These are phyloP conservation scores for Exophiala lecanii-corni DNA, from an alignment of 2,329 filamentous ascomycete species.

Conservation along the genomic window DNA sequence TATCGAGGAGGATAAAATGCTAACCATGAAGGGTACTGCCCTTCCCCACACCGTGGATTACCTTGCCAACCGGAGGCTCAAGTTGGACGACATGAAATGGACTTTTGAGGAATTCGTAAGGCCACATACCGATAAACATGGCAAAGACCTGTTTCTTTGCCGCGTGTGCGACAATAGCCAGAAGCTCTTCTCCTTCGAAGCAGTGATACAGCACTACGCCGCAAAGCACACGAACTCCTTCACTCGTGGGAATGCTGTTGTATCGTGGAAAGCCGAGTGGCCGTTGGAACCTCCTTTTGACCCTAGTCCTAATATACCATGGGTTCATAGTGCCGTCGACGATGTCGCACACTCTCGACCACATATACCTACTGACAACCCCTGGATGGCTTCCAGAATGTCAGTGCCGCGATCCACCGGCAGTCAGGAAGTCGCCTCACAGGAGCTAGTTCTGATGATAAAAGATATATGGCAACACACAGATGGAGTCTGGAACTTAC, in stretches of 20 bases:
- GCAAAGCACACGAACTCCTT: conserved; percentile 72
- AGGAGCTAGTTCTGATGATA: conserved; percentile 52
- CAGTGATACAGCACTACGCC: conserved; percentile 75
- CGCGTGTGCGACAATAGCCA: conserved; percentile 60
- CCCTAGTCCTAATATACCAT: conserved; percentile 47
- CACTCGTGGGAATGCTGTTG: conserved; percentile 66
- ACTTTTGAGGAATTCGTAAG: conserved; percentile 74
- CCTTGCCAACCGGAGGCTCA: conserved; percentile 50
- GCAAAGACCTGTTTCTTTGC: conserved; percentile 73
- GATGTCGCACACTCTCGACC: neutral
- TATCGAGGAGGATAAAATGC: conserved; percentile 50
- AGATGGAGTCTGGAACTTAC: conserved; percentile 56
- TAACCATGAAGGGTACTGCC: conserved; percentile 38
- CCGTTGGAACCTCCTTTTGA: conserved; percentile 69
- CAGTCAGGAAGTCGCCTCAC: conserved; percentile 39
- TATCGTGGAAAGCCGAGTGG: conserved; percentile 79
- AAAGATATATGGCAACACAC: conserved; percentile 61
- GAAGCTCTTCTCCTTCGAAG: conserved; percentile 72
- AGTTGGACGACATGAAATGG: conserved; percentile 83
- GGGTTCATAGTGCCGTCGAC: conserved; percentile 10
- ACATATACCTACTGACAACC: neutral
- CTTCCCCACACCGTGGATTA: conserved; percentile 50
- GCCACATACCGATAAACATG: conserved; percentile 59
- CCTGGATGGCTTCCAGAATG: conserved; percentile 1
- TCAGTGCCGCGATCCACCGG: neutral